Conservation (phyloP, 2,329 filamentous ascomycete species). For the Graphilbum fragrans region DNA sequence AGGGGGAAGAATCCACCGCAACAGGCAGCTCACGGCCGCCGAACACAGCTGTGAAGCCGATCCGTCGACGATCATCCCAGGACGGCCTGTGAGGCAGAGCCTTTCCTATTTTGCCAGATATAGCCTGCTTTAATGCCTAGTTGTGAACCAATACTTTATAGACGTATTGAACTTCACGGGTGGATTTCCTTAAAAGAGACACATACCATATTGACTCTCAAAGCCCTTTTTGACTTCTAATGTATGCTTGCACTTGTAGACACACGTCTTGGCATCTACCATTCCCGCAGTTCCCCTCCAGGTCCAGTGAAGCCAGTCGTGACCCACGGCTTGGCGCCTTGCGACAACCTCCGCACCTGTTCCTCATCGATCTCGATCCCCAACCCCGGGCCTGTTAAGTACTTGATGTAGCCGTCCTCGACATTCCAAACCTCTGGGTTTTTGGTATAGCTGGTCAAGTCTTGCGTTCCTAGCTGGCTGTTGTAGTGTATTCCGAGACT, state of each 20-base stretch:
- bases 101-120: too few species aligned
- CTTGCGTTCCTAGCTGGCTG: slow-evolving; percentile 32
- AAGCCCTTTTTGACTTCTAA: not conserved
- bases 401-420: slow-evolving; percentile 41
- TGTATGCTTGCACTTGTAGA: not conserved
- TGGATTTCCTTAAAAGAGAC: too few species aligned
- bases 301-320: slow-evolving; percentile 45
- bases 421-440: slow-evolving; percentile 40
- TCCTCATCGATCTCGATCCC: slow-evolving; percentile 56
- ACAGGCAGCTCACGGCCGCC: not conserved
- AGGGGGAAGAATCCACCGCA: not conserved
- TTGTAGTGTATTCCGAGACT: slow-evolving; percentile 62
- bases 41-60: not conserved
- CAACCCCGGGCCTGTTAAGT: slow-evolving; percentile 39
- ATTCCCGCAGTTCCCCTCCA: slow-evolving; percentile 46
- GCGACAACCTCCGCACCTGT: slow-evolving; percentile 38
- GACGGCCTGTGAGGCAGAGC: too few species aligned
- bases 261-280: slow-evolving; percentile 32
- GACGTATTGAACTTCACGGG: too few species aligned
- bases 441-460: slow-evolving; percentile 48
- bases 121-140: too few species aligned
- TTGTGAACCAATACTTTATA: too few species aligned
- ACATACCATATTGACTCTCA: too few species aligned
- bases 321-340: slow-evolving; percentile 39
- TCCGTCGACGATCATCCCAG: not conserved